Evolutionary conservation across 768 basidiomycete species (phyloP), one percentile per base, ranked within the genome.

Genomic region (Multifurca ochricompacta): DNA sequence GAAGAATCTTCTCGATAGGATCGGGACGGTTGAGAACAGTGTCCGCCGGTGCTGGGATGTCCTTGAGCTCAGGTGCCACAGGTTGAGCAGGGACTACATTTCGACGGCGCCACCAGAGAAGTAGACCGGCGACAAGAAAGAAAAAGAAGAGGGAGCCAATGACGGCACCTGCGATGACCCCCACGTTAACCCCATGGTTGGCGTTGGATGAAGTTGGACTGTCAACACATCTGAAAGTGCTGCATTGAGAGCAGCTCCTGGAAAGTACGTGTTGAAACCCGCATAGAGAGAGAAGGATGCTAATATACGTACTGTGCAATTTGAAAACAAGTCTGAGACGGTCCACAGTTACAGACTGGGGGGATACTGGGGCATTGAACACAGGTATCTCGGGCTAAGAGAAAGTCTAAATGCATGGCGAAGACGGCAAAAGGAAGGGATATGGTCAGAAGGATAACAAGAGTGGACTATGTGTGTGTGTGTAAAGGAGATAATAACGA

Each of bases 21-120:
- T 91, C 85, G n/a, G 87, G 86, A 37, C 88, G 75, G 66, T 82
- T 86, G 55, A 91, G 82, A 31, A 91, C 89, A 9, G 81, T 79
- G 61, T 79, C 83, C 18, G 89, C 87, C 19, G 84, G 71, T 2
- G 86, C 88, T 34, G 87, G 87, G 18, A 79, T 68, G 62, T 91
- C 87, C 51, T 66, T 67, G 35, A 42, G 48, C 21, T 60, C 62
- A 3, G 51, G 23, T 47, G 70, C 66, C 60, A 77, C 77, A 51
- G 70, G 63, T 54, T 80, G 78, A 30, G 61, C 65, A 14, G 54
- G 64, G 19, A 65, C 51, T 9, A 40, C 55, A 64, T 53, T 51
- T 67, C 73, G 79, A 53, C 81, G 79, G 51, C 86, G 81, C 66
- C 86, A 86, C 69, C 80, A 80, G 57, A 86, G 69, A 62, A 80